Evolutionary conservation across 2,329 filamentous ascomycete species (phyloP).

Genomic region (Fusarium nanum): DNA sequence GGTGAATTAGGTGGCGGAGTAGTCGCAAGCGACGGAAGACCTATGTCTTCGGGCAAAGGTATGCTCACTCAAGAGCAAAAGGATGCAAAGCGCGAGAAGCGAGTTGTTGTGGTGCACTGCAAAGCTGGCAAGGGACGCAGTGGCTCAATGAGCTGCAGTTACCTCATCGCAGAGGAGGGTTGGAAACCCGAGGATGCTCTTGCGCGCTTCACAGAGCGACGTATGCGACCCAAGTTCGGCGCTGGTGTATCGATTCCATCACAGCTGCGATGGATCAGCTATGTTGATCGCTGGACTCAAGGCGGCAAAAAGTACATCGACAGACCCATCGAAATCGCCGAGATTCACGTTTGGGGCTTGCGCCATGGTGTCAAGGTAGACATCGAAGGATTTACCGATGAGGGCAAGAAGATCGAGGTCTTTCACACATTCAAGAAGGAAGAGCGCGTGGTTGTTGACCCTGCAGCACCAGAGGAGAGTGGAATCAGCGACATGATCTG

Average conservation of each 20-base stretch:
- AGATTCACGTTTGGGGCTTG: conserved; percentile 91
- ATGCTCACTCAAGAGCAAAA: conserved; percentile 45
- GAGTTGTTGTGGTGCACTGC: conserved; percentile 93
- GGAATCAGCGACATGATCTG: conserved; percentile 64
- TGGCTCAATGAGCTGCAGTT: conserved; percentile 87
- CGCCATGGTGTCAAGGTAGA: conserved; percentile 88
- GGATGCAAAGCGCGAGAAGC: conserved; percentile 53
- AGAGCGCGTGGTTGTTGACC: conserved; percentile 78
- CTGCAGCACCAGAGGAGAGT: conserved; percentile 61
- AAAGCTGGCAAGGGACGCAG: conserved; percentile 96
- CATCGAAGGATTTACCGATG: conserved; percentile 87
- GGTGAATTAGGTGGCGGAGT: conserved; percentile 53
- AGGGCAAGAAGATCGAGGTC: conserved; percentile 85
- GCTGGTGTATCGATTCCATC: conserved; percentile 92
- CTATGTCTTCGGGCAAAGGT: conserved; percentile 25
- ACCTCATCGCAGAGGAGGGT: conserved; percentile 86
- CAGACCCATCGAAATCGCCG: conserved; percentile 82
- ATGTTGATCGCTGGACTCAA: conserved; percentile 87
- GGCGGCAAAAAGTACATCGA: conserved; percentile 84
- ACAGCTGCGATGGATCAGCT: conserved; percentile 86
- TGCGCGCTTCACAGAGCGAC: conserved; percentile 75
- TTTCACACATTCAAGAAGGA: conserved; percentile 82
- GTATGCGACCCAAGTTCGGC: conserved; percentile 92
- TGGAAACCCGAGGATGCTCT: conserved; percentile 67
- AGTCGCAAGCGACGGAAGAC: conserved; percentile 28